Percentiles rank a stretch among this genome's conserved stretches.
Conservation (phyloP, 495 filamentous ascomycete species). For the Aspergillus funiculosus region DNA sequence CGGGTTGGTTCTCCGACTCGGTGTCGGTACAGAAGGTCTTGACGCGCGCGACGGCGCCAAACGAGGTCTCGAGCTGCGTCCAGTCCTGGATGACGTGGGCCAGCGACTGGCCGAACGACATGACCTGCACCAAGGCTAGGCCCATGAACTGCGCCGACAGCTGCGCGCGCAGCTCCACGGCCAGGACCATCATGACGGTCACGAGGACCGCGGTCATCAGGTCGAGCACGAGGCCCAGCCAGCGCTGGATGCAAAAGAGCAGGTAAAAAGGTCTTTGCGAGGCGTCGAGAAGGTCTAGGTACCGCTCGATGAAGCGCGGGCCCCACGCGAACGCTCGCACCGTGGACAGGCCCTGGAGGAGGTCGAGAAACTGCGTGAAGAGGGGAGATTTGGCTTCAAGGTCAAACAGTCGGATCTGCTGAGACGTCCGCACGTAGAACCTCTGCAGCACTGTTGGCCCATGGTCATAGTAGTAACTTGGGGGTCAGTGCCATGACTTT, state of each 20-base stretch:
- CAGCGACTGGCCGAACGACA: not conserved
- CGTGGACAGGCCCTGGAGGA: not conserved
- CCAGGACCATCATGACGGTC: not conserved
- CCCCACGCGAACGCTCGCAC: not conserved
- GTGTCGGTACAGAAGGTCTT: not conserved
- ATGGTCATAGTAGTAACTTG: not conserved
- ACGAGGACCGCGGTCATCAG: not conserved
- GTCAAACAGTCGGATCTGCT: not conserved
- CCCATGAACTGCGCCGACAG: not conserved
- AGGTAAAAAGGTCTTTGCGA: constrained; percentile 6
- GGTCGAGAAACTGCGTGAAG: not conserved
- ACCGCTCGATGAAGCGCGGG: not conserved
- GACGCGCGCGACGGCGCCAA: constrained; percentile 4
- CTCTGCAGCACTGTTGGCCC: not conserved
- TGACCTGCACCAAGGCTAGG: not conserved
- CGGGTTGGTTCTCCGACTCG: not conserved
- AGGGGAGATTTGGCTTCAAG: not conserved
- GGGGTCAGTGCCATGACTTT: not conserved
- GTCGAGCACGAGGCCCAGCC: constrained; percentile 3
- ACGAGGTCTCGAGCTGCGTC: constrained; percentile 1
- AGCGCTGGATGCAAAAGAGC: constrained; percentile 5
- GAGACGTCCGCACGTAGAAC: not conserved
- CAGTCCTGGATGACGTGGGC: not conserved
- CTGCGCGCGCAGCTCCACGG: not conserved
- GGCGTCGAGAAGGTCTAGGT: constrained; percentile 14